These are phyloP conservation scores for Agaricus bisporus DNA, from an alignment of 768 basidiomycete genomes.

Conservation along the genomic window DNA sequence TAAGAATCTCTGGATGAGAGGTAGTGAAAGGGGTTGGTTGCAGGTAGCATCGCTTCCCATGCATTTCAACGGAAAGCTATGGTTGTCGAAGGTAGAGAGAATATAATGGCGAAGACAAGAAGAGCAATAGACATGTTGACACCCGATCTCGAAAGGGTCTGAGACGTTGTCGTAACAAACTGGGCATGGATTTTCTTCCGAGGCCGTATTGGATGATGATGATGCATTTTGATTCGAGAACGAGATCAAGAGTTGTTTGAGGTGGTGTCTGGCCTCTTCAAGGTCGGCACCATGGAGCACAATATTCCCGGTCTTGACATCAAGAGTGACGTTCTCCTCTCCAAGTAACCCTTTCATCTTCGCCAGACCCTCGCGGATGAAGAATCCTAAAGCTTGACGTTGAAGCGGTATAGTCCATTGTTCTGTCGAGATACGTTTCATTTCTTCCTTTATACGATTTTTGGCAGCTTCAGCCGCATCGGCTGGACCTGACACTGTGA, in stretches of 20 bases:
- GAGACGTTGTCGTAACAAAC: slow-evolving; percentile 45
- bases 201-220: background rate
- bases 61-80: slow-evolving; percentile 56
- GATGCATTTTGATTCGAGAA: background rate
- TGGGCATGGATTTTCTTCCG: slow-evolving; percentile 33
- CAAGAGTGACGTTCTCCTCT: slow-evolving; percentile 44
- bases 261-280: slow-evolving; percentile 45
- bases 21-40: slow-evolving; percentile 44
- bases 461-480: slow-evolving; percentile 34
- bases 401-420: slow-evolving; percentile 35
- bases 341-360: slow-evolving; percentile 48
- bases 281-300: slow-evolving; percentile 49
- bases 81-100: slow-evolving; percentile 31
- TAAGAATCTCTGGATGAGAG: slow-evolving; percentile 45
- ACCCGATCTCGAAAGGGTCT: slow-evolving; percentile 36
- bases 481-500: slow-evolving; percentile 42
- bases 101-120: slow-evolving; percentile 44
- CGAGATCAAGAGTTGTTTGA: slow-evolving; percentile 35
- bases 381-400: slow-evolving; percentile 37
- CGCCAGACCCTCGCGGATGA: slow-evolving; percentile 43
- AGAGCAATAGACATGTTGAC: slow-evolving; percentile 46
- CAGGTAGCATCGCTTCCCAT: slow-evolving; percentile 57
- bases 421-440: slow-evolving; percentile 38
- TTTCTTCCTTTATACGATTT: slow-evolving; percentile 37
- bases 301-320: slow-evolving; percentile 27